Conservation (phyloP, 1,139 yeast genomes). For the Blastobotrys capitulatus region DNA sequence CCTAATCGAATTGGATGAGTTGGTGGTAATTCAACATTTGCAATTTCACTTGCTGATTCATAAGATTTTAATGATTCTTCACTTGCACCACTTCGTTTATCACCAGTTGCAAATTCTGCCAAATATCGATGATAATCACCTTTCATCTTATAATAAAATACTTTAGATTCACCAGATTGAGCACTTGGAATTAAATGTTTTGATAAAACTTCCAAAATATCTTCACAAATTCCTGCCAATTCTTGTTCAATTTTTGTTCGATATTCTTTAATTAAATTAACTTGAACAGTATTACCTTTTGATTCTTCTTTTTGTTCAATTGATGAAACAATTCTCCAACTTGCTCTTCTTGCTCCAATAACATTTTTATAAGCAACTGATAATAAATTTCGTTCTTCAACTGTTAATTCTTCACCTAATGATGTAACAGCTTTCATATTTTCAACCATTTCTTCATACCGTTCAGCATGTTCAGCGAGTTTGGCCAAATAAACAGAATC, state of each 20-base stretch:
- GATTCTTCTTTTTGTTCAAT: slow-evolving; percentile 98
- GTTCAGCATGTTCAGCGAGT: slow-evolving; percentile 99
- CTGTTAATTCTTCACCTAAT: slow-evolving; percentile 90
- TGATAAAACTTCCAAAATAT: slow-evolving; percentile 80
- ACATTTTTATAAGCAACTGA: slow-evolving; percentile 98
- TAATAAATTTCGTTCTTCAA: slow-evolving; percentile 94
- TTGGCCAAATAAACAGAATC: slow-evolving; percentile 98
- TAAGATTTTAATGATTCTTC: slow-evolving; percentile 91
- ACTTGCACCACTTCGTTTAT: slow-evolving; percentile 89
- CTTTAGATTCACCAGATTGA: slow-evolving; percentile 95
- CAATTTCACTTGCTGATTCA: slow-evolving; percentile 93
- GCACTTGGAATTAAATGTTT: slow-evolving; percentile 91
- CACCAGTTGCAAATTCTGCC: slow-evolving; percentile 92
- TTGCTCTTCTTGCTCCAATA: slow-evolving; percentile 98
- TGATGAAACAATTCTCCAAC: slow-evolving; percentile 98
- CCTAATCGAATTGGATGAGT: slow-evolving; percentile 99
- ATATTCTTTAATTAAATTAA: slow-evolving; percentile 83
- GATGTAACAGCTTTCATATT: slow-evolving; percentile 98
- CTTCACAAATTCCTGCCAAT: slow-evolving; percentile 90
- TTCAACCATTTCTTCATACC: slow-evolving; percentile 94
- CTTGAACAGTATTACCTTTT: slow-evolving; percentile 88
- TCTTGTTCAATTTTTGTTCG: slow-evolving; percentile 93
- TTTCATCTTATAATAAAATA: slow-evolving; percentile 98
- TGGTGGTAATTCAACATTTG: slow-evolving; percentile 94
- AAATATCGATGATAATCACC: slow-evolving; percentile 99